Evolutionary conservation across 306 rosid species (phyloP), one percentile per base, ranked within the genome.

Genomic region (Lotus japonicus): DNA sequence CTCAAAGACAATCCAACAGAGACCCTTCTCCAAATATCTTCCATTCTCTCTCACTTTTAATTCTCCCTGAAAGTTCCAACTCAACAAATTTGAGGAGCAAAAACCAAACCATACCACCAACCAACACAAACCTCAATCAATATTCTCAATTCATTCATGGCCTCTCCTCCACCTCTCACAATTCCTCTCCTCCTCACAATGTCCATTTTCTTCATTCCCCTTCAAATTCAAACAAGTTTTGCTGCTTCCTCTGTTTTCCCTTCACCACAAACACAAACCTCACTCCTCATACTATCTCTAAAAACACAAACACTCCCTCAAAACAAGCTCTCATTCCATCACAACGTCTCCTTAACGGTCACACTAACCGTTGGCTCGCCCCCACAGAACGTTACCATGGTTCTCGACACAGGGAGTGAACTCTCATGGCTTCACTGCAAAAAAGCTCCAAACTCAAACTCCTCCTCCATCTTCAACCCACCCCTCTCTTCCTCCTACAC

Each of bases 351-450:
- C 17, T 43, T 92, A 70, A 87, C 96, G 2, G 85, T 85, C 23
- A 77, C 91, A 5, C 65, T 92, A 9, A 79, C 86, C 12, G 80
- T 85, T 2, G 97, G 97, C 12, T 64, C 92, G 4, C 97, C 97
- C 59, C 97, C 97, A 33, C 97, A 92, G 79, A 73, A 38, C 2
- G 95, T 89, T 7, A 84, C 92, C 74, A 92, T 87, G 97, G 96
- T 92, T 73, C 96, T 92, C 23, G 97, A 92, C 82, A 92, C 97
- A 48, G 96, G 97, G 8, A 92, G 97, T 11, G 96, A 92, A 33
- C 97, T 92, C 81, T 82, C 96, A 3, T 89, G 97, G 97, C 86
- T 89, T 19, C 92, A 84, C 56, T 89, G 96, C 71, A 85, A 80
- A 35, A 82, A 87, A 67, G 12, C 69, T 53, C 89, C 78, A 4